These are phyloP conservation scores for Salvia rosmarinus DNA, from an alignment of 257 asterid genomes.

Conservation along the genomic window DNA sequence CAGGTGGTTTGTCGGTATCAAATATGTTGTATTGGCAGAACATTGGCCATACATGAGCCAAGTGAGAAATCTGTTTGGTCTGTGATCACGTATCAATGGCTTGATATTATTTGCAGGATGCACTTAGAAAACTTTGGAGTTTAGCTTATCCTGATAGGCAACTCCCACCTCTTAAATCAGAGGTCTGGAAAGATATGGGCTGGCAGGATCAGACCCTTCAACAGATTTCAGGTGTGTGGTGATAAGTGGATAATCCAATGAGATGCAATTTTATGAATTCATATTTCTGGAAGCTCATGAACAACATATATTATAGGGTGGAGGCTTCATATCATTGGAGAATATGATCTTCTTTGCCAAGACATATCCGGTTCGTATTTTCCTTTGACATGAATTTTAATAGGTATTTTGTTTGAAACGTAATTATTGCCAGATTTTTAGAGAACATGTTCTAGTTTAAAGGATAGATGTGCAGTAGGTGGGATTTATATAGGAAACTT, in stretches of 20 bases:
- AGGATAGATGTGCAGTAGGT: background rate
- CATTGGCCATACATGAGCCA: background rate
- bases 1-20: slow-evolving; percentile 3
- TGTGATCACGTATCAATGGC: slow-evolving; percentile 16
- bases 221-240: slow-evolving; percentile 87
- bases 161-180: slow-evolving; percentile 89
- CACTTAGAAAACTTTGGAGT: slow-evolving; percentile 89
- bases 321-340: slow-evolving; percentile 96
- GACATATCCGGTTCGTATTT: slow-evolving; percentile 76
- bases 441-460: background rate
- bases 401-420: background rate
- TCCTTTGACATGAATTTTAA: slow-evolving; percentile 21
- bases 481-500: background rate
- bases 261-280: slow-evolving; percentile 10
- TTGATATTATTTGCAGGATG: slow-evolving; percentile 62
- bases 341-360: slow-evolving; percentile 88
- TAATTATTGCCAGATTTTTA: background rate
- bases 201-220: slow-evolving; percentile 98
- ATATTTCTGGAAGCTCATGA: slow-evolving; percentile 27
- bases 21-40: slow-evolving; percentile 4
- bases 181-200: slow-evolving; percentile 98
- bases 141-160: slow-evolving; percentile 78
- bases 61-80: background rate
- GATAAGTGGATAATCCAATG: background rate
- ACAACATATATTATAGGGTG: slow-evolving; percentile 63